phyloP scores from a whole-genome alignment of 257 asterid species.

The Voacanga thouarsii region DNA sequence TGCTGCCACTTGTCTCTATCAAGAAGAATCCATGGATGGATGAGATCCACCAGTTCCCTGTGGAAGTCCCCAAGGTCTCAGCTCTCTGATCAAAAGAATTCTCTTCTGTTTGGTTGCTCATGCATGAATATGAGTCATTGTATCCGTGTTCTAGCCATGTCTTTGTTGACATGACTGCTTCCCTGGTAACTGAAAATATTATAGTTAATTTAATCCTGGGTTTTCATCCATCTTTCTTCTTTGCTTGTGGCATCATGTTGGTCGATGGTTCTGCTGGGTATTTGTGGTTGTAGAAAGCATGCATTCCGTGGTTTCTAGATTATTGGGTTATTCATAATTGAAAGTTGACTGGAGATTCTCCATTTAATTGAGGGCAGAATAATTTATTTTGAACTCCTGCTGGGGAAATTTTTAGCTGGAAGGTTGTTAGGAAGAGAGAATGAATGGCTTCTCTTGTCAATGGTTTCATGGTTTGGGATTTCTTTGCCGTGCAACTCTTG shows the following conservation, averaged over 20 bases:
- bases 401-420: not conserved
- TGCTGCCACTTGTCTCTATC: too few relatives aligned
- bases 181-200: not conserved
- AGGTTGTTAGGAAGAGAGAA: not conserved
- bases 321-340: not conserved
- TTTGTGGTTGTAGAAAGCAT: not conserved
- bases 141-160: not conserved
- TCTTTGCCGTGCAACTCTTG: not conserved
- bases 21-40: constrained; percentile 41
- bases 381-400: not conserved
- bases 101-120: not conserved
- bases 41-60: constrained; percentile 40
- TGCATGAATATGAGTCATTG: not conserved
- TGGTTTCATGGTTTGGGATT: not conserved
- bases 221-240: not conserved
- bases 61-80: constrained; percentile 36
- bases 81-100: constrained; percentile 9
- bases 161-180: not conserved
- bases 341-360: not conserved
- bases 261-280: not conserved
- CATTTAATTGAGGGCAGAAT: not conserved
- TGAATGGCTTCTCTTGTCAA: not conserved
- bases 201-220: not conserved
- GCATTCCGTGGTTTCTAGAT: not conserved
- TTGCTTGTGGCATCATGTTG: not conserved